phyloP scores from a whole-genome alignment of 306 rosid genomes.

The Cajanus cajan region DNA sequence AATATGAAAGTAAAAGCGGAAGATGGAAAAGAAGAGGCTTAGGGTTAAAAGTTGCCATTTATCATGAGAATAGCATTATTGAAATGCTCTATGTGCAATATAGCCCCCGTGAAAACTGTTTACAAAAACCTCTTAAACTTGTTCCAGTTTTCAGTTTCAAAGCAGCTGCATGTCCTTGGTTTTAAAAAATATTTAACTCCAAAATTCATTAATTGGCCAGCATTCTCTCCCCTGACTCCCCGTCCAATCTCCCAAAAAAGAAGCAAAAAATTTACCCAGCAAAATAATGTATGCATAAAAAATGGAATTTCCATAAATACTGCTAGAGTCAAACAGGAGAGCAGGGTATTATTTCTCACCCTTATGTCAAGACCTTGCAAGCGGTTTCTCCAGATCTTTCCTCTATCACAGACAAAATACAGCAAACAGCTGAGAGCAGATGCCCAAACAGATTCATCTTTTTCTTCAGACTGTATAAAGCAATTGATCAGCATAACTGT shows the following conservation, averaged over 20 bases:
- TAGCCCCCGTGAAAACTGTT: neutral
- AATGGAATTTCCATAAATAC: conserved; percentile 20
- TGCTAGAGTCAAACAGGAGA: conserved; percentile 1
- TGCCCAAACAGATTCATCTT: conserved; percentile 96
- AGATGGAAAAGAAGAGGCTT: neutral
- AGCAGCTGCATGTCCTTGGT: neutral
- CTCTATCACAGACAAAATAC: conserved; percentile 95
- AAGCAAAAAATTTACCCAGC: conserved; percentile 17
- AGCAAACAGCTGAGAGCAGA: conserved; percentile 98
- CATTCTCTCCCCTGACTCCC: conserved; percentile 15
- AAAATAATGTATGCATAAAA: conserved; percentile 10
- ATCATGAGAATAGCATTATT: neutral
- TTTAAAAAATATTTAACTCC: neutral
- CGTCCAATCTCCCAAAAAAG: neutral
- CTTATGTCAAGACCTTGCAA: conserved; percentile 93
- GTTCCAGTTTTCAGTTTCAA: neutral
- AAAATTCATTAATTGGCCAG: conserved; percentile 12
- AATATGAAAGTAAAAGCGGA: neutral
- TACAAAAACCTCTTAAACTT: neutral
- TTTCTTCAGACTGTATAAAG: conserved; percentile 74
- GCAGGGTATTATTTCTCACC: conserved; percentile 54
- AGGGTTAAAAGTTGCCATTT: neutral
- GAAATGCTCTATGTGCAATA: neutral
- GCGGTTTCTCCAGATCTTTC: conserved; percentile 78
- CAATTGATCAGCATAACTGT: conserved; percentile 12